Percentiles rank a stretch among this genome's conserved stretches.
These are phyloP conservation scores for Spinacia oleracea DNA, from an alignment of 179 eudicot species.

Conservation along the genomic window DNA sequence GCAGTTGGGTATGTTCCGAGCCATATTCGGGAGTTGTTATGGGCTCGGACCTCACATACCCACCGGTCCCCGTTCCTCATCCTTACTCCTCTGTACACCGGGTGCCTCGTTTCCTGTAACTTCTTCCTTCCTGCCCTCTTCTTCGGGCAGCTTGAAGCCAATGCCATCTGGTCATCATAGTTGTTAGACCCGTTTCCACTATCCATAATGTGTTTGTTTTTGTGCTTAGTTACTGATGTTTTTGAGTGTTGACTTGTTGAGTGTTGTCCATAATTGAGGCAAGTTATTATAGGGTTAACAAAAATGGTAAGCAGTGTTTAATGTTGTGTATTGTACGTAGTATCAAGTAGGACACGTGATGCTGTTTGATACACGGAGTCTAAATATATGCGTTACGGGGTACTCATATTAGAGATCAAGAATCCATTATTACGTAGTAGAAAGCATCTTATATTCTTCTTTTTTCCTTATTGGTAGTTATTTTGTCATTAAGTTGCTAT, in stretches of 20 bases:
- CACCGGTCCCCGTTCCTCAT: constrained; percentile 51
- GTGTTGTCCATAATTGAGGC: not conserved
- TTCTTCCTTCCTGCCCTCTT: constrained; percentile 63
- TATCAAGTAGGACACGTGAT: constrained; percentile 39
- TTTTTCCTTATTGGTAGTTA: no score
- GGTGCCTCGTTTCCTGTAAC: constrained; percentile 75
- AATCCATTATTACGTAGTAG: no score
- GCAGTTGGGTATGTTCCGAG: constrained; percentile 63
- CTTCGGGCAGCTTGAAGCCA: constrained; percentile 58
- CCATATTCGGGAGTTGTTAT: constrained; percentile 54
- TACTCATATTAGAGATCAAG: no score
- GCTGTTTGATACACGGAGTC: constrained; percentile 27
- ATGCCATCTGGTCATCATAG: constrained; percentile 30
- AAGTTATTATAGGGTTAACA: not conserved
- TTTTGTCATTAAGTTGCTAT: no score
- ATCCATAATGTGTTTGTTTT: constrained; percentile 8
- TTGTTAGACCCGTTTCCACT: constrained; percentile 9
- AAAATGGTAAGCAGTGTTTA: not conserved
- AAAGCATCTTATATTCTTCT: no score
- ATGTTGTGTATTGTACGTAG: not conserved
- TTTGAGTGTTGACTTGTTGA: not conserved
- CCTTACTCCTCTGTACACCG: constrained; percentile 66
- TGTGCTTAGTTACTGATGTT: not conserved
- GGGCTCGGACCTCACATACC: constrained; percentile 73
- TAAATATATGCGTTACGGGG: not conserved